Conservation (phyloP, 495 filamentous ascomycete species). For the Sordaria brevicollis region DNA sequence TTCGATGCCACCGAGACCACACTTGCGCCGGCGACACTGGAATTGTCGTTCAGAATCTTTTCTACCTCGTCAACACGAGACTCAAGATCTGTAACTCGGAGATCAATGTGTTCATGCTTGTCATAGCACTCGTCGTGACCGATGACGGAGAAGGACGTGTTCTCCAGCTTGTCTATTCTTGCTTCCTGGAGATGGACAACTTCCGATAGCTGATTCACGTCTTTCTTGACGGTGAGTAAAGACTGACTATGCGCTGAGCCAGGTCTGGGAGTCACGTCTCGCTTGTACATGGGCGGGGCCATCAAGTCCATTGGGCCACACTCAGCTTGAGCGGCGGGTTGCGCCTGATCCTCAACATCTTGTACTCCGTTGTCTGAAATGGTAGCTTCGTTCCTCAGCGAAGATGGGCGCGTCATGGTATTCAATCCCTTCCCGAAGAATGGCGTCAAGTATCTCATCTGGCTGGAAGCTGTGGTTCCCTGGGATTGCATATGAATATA, state of each 20-base stretch:
- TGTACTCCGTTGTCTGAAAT: slow-evolving; percentile 8
- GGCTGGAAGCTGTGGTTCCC: slow-evolving; percentile 33
- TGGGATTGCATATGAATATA: slow-evolving; percentile 39
- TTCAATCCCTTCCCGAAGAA: slow-evolving; percentile 38
- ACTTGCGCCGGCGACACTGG: slow-evolving; percentile 32
- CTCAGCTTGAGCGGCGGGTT: slow-evolving; percentile 3
- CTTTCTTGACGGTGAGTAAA: slow-evolving; percentile 6
- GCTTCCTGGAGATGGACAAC: slow-evolving; percentile 39
- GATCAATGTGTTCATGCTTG: slow-evolving; percentile 46
- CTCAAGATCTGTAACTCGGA: slow-evolving; percentile 50
- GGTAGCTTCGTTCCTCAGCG: slow-evolving; percentile 19
- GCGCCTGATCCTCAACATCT: slow-evolving; percentile 11
- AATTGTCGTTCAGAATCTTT: slow-evolving; percentile 38
- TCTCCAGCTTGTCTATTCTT: slow-evolving; percentile 51
- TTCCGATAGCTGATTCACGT: slow-evolving; percentile 24
- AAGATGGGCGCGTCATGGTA: slow-evolving; percentile 32
- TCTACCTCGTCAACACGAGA: slow-evolving; percentile 51
- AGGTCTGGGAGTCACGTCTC: slow-evolving; percentile 4
- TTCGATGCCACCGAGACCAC: slow-evolving; percentile 35
- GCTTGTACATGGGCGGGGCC: neutral
- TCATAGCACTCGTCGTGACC: slow-evolving; percentile 50
- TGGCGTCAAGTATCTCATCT: slow-evolving; percentile 33
- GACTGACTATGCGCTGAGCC: slow-evolving; percentile 3
- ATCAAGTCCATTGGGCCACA: neutral
- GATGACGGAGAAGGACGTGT: slow-evolving; percentile 44